Percentiles rank a stretch among this genome's conserved stretches.
Conservation (phyloP, 306 rosid genomes). For the Quercus glauca region DNA sequence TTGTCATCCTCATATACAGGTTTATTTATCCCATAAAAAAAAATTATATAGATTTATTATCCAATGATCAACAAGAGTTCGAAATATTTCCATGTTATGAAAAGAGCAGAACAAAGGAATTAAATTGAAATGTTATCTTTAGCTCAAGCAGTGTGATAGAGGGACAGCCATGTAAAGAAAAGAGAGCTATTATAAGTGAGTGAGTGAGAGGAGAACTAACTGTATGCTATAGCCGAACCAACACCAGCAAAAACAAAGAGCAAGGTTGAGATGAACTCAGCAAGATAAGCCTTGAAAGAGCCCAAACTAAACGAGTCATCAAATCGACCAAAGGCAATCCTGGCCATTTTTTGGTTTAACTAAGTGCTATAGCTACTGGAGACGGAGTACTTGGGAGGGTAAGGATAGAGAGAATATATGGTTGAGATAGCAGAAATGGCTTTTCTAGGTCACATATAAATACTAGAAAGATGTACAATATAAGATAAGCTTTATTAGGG, state of each 20-base stretch:
- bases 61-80: not conserved
- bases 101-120: not conserved
- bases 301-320: slow-evolving; percentile 70
- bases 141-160: too few species aligned
- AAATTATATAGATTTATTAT: too few species aligned
- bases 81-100: not conserved
- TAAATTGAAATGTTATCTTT: not conserved
- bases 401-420: slow-evolving; percentile 14
- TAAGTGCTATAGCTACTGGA: slow-evolving; percentile 3
- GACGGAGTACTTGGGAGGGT: not conserved
- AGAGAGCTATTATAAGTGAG: not conserved
- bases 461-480: slow-evolving; percentile 24
- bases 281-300: slow-evolving; percentile 74
- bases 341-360: slow-evolving; percentile 49
- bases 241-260: slow-evolving; percentile 89
- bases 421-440: slow-evolving; percentile 30
- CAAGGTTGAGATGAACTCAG: slow-evolving; percentile 90
- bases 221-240: slow-evolving; percentile 84
- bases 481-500: slow-evolving; percentile 5
- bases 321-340: slow-evolving; percentile 69
- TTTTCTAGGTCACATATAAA: slow-evolving; percentile 36
- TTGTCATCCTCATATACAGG: not conserved
- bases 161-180: not conserved
- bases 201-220: slow-evolving; percentile 34
- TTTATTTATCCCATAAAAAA: too few species aligned